Evolutionary conservation across 495 filamentous ascomycete genomes (phyloP), one percentile per base, ranked within the genome.

Genomic region (Podospora pseudoanserina): DNA sequence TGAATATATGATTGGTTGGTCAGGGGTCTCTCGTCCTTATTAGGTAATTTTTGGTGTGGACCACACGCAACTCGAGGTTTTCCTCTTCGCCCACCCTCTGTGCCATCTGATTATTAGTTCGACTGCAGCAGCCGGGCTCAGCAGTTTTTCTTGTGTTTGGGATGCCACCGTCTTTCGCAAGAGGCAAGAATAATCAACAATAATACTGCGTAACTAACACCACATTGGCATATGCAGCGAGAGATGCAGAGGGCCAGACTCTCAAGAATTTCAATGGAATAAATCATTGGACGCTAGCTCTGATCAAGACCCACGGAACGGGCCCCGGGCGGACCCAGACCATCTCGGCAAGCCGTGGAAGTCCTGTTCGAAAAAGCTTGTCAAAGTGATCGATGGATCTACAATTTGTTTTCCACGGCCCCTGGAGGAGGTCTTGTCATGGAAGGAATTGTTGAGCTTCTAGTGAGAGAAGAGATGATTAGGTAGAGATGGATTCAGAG

Each of bases 21-120:
- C 32, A 32, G 15, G 18, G 30, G 28, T 63, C 34, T 63, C 30
- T 63, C 61, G 61, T 63, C 61, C 61, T 63, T 63, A 63, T 63
- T 63, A 63, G 61, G 61, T 63, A 39, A 63, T 44, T 63, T 63
- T 39, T 49, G 27, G 39, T 49, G 39, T 49, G 39, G 39, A 13
- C 39, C 39, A 49, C 39, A 49, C 39, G 39, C 39, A 49, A 16
- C 18, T 49, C 39, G 39, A 13, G 39, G 15, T 9, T 11, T 49
- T 49, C 39, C 9, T 16, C 39, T 49, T 49, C 2, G 15, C 39
- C 13, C 39, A 11, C 9, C 7, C 3, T 49, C 5, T 49, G 39
- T 49, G 39, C 39, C 39, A 49, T 49, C 15, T 49, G 39, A 49
- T 49, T 49, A 49, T 49, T 49, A 49, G 7, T 49, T 49, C 13